Evolutionary conservation across 1,284 basidiomycete species (phyloP).

Genomic region (Cryptococcus sp.): DNA sequence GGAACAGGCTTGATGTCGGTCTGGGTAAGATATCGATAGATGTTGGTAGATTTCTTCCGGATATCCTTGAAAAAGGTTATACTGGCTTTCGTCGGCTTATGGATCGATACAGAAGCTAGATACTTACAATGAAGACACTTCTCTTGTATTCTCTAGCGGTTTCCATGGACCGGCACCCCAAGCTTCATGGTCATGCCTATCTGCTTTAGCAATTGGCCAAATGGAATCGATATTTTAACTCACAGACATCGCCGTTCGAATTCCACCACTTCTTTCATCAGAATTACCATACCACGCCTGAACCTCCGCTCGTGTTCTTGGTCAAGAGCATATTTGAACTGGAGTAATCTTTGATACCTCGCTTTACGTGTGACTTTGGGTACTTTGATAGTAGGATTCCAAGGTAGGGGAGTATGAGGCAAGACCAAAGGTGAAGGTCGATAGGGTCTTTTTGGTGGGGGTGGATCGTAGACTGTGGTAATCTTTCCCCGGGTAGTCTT

Average conservation of each 20-base stretch:
- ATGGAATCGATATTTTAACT: not conserved
- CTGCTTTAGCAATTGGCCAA: too few relatives aligned
- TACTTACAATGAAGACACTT: too few relatives aligned
- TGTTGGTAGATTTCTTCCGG: constrained; percentile 11
- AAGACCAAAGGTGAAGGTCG: not conserved
- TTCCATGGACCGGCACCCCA: too few relatives aligned
- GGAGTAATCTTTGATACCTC: constrained; percentile 13
- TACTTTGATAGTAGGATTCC: not conserved
- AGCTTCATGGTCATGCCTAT: too few relatives aligned
- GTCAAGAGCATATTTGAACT: constrained; percentile 25
- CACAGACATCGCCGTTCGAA: constrained; percentile 19
- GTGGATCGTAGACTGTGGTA: not conserved
- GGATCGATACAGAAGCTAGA: too few relatives aligned
- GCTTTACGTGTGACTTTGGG: constrained; percentile 3
- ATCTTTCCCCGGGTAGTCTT: not conserved
- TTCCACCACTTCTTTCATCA: constrained; percentile 13
- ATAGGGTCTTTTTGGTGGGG: not conserved
- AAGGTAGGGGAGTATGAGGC: not conserved
- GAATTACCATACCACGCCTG: constrained; percentile 14
- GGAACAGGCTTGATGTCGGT: not conserved
- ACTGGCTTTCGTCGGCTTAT: too few relatives aligned
- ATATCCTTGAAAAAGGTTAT: constrained; percentile 13
- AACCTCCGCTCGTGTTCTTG: constrained; percentile 29
- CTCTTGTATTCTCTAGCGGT: too few relatives aligned
- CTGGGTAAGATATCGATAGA: constrained; percentile 10